Conservation (phyloP, 2,329 filamentous ascomycete genomes). For the Pseudogymnoascus sp. region DNA sequence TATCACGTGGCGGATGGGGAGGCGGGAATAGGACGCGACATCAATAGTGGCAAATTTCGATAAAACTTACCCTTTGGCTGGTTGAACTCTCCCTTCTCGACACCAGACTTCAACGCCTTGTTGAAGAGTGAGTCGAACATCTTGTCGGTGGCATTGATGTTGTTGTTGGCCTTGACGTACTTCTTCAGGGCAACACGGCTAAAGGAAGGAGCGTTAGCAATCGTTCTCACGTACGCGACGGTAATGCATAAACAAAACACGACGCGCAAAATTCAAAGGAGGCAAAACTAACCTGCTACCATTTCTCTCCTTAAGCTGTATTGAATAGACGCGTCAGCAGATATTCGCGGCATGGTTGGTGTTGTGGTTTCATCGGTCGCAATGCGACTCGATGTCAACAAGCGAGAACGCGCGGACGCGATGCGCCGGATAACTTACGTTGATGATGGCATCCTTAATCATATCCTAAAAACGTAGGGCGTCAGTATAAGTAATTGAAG, state of each 20-base stretch:
- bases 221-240: background rate
- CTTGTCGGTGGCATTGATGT: conserved; percentile 47
- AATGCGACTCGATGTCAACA: conserved; percentile 12
- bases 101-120: conserved; percentile 59
- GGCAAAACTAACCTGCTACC: conserved; percentile 56
- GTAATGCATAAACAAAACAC: conserved; percentile 5
- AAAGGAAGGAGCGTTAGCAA: conserved; percentile 30
- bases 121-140: conserved; percentile 64
- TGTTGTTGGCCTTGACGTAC: conserved; percentile 67
- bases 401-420: conserved; percentile 20
- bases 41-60: background rate
- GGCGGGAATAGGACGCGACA: background rate
- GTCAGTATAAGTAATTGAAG: conserved; percentile 1
- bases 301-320: conserved; percentile 62
- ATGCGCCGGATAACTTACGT: conserved; percentile 56
- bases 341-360: conserved; percentile 19
- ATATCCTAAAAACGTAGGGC: conserved; percentile 40
- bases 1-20: conserved; percentile 1
- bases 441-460: conserved; percentile 66
- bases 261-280: conserved; percentile 16
- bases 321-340: conserved; percentile 25
- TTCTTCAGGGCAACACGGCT: conserved; percentile 66
- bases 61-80: conserved; percentile 63
- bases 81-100: conserved; percentile 60
- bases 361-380: conserved; percentile 10